These are phyloP conservation scores for Tetrahymena elliotti DNA, from an alignment of 73 alveolate species.

Conservation along the genomic window DNA sequence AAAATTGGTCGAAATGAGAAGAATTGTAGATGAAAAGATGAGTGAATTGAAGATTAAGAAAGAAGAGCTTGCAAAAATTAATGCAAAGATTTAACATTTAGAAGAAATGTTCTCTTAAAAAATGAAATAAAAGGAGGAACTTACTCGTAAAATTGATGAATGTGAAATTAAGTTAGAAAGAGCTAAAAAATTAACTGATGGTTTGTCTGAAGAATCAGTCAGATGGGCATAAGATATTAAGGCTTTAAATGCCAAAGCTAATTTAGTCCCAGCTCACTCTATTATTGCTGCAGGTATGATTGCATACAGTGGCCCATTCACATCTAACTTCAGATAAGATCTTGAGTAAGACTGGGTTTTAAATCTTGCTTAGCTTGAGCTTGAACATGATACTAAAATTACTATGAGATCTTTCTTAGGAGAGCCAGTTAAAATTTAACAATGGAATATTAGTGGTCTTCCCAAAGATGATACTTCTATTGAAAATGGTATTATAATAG, in stretches of 20 bases:
- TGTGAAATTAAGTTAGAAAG: conserved; percentile 85
- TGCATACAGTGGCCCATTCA: conserved; percentile 96
- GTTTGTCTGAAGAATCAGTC: conserved; percentile 93
- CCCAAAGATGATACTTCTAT: conserved; percentile 96
- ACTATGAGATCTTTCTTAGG: conserved; percentile 96
- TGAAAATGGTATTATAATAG: conserved; percentile 94
- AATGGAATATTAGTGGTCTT: conserved; percentile 92
- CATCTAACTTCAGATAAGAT: conserved; percentile 76
- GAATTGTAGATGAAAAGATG: conserved; percentile 50
- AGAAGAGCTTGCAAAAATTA: conserved; percentile 33
- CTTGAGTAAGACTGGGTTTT: conserved; percentile 87
- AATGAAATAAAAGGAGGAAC: conserved; percentile 12
- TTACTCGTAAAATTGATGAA: conserved; percentile 52
- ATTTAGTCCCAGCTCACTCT: conserved; percentile 88
- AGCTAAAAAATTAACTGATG: conserved; percentile 94
- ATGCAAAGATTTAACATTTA: conserved; percentile 14
- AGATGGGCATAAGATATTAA: conserved; percentile 96
- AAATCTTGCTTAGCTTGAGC: conserved; percentile 60
- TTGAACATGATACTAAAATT: conserved; percentile 76
- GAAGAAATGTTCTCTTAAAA: conserved; percentile 10
- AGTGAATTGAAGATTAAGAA: conserved; percentile 42
- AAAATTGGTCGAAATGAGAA: conserved; percentile 46
- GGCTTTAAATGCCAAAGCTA: conserved; percentile 67
- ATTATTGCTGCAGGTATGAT: conserved; percentile 94
- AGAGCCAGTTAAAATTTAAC: conserved; percentile 94